Percentiles rank a stretch among this genome's conserved stretches.
These are phyloP conservation scores for Phanerodontia chrysosporium DNA, from an alignment of 768 basidiomycete species.

Conservation along the genomic window DNA sequence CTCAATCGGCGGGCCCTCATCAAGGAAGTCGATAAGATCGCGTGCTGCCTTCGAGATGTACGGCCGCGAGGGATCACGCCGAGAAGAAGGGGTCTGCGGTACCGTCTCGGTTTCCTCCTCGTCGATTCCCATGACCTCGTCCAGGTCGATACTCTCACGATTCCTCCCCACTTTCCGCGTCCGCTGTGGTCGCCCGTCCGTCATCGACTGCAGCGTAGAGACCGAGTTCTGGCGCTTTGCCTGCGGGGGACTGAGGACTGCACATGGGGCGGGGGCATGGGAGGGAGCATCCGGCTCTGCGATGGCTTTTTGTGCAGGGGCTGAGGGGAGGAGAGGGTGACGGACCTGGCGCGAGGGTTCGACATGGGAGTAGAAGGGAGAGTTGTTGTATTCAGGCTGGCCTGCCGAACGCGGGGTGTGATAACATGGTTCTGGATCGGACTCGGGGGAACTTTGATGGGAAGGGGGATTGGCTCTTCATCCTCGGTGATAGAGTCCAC, in stretches of 20 bases:
- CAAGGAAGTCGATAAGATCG: constrained; percentile 55
- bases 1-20: constrained; percentile 51
- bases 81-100: neutral
- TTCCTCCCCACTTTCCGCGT: constrained; percentile 51
- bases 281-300: constrained; percentile 1
- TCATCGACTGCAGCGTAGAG: neutral
- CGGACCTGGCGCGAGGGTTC: constrained; percentile 11
- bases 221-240: constrained; percentile 4
- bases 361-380: constrained; percentile 18
- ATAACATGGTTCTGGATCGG: constrained; percentile 33
- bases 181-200: constrained; percentile 38
- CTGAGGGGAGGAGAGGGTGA: constrained; percentile 19
- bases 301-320: constrained; percentile 5
- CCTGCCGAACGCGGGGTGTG: constrained; percentile 25
- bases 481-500: constrained; percentile 61
- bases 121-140: constrained; percentile 70
- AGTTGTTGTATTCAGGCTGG: constrained; percentile 10
- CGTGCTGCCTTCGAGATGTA: constrained; percentile 41
- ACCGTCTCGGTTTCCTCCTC: constrained; percentile 39
- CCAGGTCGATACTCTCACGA: constrained; percentile 68
- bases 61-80: constrained; percentile 11
- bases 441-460: constrained; percentile 28
- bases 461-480: constrained; percentile 38
- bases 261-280: neutral
- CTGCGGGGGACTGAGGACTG: neutral